These are phyloP conservation scores for Cryphonectria parasitica DNA, from an alignment of 2,329 filamentous ascomycete genomes.

Conservation along the genomic window DNA sequence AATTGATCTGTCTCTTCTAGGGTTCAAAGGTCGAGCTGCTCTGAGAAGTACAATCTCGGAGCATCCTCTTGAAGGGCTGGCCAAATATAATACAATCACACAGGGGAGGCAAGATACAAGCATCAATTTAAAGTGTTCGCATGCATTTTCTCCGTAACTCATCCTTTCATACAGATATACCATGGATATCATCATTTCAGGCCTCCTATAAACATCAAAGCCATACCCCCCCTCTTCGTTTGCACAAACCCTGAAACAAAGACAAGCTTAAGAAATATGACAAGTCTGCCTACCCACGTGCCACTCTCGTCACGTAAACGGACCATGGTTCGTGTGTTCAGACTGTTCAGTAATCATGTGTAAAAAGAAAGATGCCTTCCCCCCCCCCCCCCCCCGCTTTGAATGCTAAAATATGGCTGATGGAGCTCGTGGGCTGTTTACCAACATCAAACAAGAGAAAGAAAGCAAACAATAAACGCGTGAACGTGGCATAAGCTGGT, in stretches of 20 bases:
- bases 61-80: background rate
- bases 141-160: background rate
- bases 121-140: constrained; percentile 18
- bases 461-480: background rate
- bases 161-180: constrained; percentile 21
- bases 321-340: background rate
- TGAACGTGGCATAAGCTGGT: background rate
- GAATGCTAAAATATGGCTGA: constrained; percentile 6
- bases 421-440: background rate
- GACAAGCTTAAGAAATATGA: constrained; percentile 2
- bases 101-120: background rate
- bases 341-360: constrained; percentile 8
- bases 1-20: background rate
- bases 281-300: background rate
- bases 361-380: constrained; percentile 3
- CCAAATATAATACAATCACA: background rate
- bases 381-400: background rate
- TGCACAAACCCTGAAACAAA: constrained; percentile 9
- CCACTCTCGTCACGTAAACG: background rate
- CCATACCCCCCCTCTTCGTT: constrained; percentile 14
- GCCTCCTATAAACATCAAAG: constrained; percentile 18
- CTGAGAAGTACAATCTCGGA: background rate
- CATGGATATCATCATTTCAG: constrained; percentile 11
- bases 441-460: background rate
- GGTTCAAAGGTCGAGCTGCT: background rate